Evolutionary conservation across 108 stramenopile genomes (phyloP), one percentile per base, ranked within the genome.

Genomic region (Skeletonema tropicum): DNA sequence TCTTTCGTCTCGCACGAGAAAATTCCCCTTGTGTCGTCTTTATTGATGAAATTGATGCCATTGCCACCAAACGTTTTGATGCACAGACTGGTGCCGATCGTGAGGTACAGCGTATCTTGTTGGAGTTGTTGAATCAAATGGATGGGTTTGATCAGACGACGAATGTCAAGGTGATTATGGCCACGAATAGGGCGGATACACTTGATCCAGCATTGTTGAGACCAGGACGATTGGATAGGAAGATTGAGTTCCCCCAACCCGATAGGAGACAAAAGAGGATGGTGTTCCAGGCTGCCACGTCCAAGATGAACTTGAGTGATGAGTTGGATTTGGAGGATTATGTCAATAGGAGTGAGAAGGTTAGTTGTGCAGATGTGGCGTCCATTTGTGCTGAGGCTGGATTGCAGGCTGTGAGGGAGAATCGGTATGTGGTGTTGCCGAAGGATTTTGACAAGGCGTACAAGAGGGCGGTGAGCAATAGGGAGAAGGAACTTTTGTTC

Each of bases 141-240:
- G 99, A 99, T 86, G 99, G 99, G 29, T 99, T 99, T 80, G 98
- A 99, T 79, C 98, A 99, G 87, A 92, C 90, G 41, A 98, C 98
- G 57, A 98, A 99, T 85, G 97, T 99, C 81, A 99, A 99, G 89
- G 97, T 98, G 31, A 99, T 99, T 74, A 99, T 99, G 98, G 98
- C 98, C 9, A 99, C 99, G 15, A 99, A 99, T 85, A 91, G 99
- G 25, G 97, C 98, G 5, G 99, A 99, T 73, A 99, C 98, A 17
- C 81, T 99, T 41, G 99, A 99, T 83, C 99, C 99, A 19, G 99
- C 99, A 15, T 83, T 99, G 67, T 75, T 99, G 48, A 93, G 99
- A 49, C 98, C 99, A 5, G 99, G 99, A 23, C 94, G 99, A 15
- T 83, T 99, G 85, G 99, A 99, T 82, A 88, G 99, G 19, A 99